These are phyloP conservation scores for Ottelia alismoides DNA, from an alignment of 106 monocot genomes.

Conservation along the genomic window DNA sequence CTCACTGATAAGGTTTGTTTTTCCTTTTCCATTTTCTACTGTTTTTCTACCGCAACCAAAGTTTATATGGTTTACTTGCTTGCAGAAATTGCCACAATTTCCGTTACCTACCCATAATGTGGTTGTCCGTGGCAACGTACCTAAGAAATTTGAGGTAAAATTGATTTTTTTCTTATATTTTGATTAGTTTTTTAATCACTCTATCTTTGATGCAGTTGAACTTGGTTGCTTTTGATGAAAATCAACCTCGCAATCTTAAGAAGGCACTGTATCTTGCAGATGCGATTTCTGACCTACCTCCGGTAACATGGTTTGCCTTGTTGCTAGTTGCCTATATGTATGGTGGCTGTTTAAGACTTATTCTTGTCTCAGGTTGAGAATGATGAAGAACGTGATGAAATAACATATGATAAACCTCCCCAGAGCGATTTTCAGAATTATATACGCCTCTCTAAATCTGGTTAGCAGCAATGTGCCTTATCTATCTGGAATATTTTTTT, in stretches of 20 bases:
- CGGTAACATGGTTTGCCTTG: conserved; percentile 6
- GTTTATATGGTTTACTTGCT: not conserved
- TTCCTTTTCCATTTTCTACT: too few species aligned
- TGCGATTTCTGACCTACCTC: conserved; percentile 62
- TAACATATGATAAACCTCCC: conserved; percentile 26
- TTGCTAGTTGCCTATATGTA: not conserved
- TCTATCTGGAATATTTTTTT: too few species aligned
- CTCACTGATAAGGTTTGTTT: conserved; percentile 32
- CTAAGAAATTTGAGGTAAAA: conserved; percentile 52
- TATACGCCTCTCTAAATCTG: too few species aligned
- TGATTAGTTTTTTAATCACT: not conserved
- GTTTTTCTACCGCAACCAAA: too few species aligned
- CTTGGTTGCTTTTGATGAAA: conserved; percentile 52
- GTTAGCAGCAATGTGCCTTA: too few species aligned
- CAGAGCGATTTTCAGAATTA: conserved; percentile 38
- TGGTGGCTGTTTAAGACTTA: not conserved
- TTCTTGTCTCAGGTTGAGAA: conserved; percentile 26
- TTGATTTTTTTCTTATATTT: not conserved
- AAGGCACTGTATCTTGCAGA: conserved; percentile 40
- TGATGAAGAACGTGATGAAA: conserved; percentile 39
- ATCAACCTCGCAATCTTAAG: conserved; percentile 21
- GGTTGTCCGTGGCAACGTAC: conserved; percentile 32
- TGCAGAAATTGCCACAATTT: conserved; percentile 55
- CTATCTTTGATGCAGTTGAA: conserved; percentile 21
- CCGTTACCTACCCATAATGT: conserved; percentile 70